These are phyloP conservation scores for Hericium rajendrae DNA, from an alignment of 768 basidiomycete genomes.

Conservation along the genomic window DNA sequence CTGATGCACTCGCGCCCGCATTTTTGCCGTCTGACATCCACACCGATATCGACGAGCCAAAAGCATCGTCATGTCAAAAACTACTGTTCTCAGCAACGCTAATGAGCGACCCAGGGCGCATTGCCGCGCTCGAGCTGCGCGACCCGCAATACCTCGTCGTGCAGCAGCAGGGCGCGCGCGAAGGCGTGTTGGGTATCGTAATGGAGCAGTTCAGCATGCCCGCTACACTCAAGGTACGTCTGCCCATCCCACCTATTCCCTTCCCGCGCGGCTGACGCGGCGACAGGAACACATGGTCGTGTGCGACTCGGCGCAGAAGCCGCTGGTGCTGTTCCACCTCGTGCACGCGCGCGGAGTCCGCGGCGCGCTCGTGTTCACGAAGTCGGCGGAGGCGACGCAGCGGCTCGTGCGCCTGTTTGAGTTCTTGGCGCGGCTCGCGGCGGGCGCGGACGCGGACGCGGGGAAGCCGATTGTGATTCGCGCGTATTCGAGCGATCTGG, in stretches of 20 bases:
- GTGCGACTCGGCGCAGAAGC: conserved; percentile 71
- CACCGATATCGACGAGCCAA: conserved; percentile 48
- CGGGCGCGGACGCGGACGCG: conserved; percentile 12
- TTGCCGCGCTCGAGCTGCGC: conserved; percentile 68
- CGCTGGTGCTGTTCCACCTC: conserved; percentile 82
- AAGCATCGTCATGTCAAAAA: conserved; percentile 75
- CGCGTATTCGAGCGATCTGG: conserved; percentile 85
- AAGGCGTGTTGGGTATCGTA: conserved; percentile 40
- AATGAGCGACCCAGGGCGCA: conserved; percentile 88
- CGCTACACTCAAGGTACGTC: conserved; percentile 54
- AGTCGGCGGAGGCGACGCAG: conserved; percentile 83
- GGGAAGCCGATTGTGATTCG: conserved; percentile 33
- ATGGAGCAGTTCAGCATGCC: conserved; percentile 82
- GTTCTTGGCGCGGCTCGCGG: conserved; percentile 43
- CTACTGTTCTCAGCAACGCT: conserved; percentile 94
- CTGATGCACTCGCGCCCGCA: conserved; percentile 57
- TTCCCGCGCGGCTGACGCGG: neutral
- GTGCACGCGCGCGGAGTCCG: conserved; percentile 49
- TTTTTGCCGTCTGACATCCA: conserved; percentile 36
- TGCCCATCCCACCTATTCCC: neutral
- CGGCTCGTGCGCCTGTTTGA: conserved; percentile 76
- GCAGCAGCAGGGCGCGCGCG: conserved; percentile 31
- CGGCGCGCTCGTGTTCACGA: conserved; percentile 91
- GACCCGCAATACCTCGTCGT: conserved; percentile 87
- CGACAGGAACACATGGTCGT: conserved; percentile 80